Evolutionary conservation across 208 protist species (phyloP), one percentile per base, ranked within the genome.

Genomic region (Strigomonas oncopelti): DNA sequence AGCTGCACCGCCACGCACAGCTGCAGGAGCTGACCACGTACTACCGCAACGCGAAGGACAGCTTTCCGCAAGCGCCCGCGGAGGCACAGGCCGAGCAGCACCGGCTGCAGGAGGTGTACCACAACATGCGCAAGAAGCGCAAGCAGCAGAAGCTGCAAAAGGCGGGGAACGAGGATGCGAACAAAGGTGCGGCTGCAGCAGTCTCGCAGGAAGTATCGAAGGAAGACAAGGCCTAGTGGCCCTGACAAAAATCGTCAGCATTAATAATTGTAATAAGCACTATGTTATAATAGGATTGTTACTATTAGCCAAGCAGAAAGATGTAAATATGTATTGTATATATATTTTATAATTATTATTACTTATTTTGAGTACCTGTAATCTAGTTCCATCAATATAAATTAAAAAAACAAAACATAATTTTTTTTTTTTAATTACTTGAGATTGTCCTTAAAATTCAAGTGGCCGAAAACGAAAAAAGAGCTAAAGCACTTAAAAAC

Each of bases 21-120:
- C 48, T 84, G 31, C 27, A 65, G 46, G 80, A 81, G 1, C 70
- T 88, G n/a, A 45, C 75, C 8, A 55, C 59, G 18, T 81, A 88
- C 36, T 70, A 78, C 27, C 69, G 71, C 25, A 67, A 69, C 20
- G 79, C 79, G 72, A 56, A 69, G 25, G 31, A 69, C 18, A 28
- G 24, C 29, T 69, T 74, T 53, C 42, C 65, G 29, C 53, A 32
- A 55, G 52, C 60, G 14, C 28, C 32, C n/a, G 13, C 52, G 25
- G 58, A 59, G 20, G 65, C 65, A 22, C 54, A 61, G 51, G 67
- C 71, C 0, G 75, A 82, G 62, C 75, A 81, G 48, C 51, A 64
- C 25, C 71, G 69, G 11, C 65, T 85, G 22, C 71, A 77, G 65
- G 74, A 77, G 66, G 69, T 81, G 8, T 77, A 80, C 63, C 71